Conservation (phyloP, 495 filamentous ascomycete genomes). For the Penicilliopsis zonata region DNA sequence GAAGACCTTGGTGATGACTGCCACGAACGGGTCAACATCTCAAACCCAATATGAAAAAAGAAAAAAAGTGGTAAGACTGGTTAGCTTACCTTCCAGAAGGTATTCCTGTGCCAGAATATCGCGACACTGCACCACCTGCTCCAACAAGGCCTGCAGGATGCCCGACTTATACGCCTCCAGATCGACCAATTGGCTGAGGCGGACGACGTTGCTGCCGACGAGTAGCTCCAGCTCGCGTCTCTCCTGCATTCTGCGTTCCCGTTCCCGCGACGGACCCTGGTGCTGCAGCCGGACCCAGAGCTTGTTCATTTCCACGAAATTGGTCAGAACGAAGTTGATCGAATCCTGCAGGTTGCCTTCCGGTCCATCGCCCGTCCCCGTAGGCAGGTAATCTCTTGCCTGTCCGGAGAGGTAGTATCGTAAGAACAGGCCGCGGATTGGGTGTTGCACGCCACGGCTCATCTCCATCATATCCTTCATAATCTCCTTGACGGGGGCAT, state of each 20-base stretch:
- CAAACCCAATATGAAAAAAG: neutral
- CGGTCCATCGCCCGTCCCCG: constrained; percentile 72
- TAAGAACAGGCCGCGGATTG: constrained; percentile 85
- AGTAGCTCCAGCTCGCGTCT: constrained; percentile 88
- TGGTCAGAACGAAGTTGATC: constrained; percentile 93
- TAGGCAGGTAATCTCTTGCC: constrained; percentile 76
- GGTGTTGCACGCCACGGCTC: constrained; percentile 95
- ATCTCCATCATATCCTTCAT: constrained; percentile 99
- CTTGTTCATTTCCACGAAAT: constrained; percentile 99
- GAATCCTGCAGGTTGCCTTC: constrained; percentile 96
- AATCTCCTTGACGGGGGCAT: constrained; percentile 97
- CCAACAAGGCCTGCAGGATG: constrained; percentile 78
- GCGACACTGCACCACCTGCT: constrained; percentile 95
- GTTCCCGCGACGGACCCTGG: constrained; percentile 90
- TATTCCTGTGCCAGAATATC: constrained; percentile 97
- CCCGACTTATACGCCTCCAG: constrained; percentile 84
- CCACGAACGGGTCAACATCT: constrained; percentile 12
- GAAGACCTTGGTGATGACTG: constrained; percentile 97
- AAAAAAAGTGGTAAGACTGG: neutral
- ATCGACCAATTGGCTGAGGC: constrained; percentile 91
- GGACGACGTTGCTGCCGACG: constrained; percentile 89
- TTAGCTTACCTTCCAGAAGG: constrained; percentile 62
- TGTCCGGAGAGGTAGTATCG: constrained; percentile 93
- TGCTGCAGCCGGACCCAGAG: constrained; percentile 96
- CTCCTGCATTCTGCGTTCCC: constrained; percentile 87